Conservation (phyloP, 305 asterid genomes). For the Fraxinus paxiana region DNA sequence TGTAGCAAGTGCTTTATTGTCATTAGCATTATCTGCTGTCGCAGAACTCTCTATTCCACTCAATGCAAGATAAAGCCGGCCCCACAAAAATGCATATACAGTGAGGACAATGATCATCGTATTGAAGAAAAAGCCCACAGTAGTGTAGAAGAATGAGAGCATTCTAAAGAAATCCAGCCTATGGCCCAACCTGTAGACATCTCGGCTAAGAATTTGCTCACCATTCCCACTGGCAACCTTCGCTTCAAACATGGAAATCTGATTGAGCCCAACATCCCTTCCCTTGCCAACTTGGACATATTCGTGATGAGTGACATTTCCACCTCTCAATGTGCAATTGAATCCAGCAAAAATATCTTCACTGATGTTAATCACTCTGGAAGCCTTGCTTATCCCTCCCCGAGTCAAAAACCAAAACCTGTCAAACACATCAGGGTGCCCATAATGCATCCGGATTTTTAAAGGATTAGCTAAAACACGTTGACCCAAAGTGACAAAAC, state of each 20-base stretch:
- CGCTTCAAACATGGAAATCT: slow-evolving; percentile 62
- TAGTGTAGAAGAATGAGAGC: slow-evolving; percentile 61
- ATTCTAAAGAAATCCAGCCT: slow-evolving; percentile 63
- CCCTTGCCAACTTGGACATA: slow-evolving; percentile 71
- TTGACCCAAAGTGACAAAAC: slow-evolving; percentile 68
- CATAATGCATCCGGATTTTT: slow-evolving; percentile 65
- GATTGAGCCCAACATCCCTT: slow-evolving; percentile 65
- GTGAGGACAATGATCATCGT: slow-evolving; percentile 63
- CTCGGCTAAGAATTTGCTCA: slow-evolving; percentile 59
- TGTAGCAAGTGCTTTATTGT: slow-evolving; percentile 56
- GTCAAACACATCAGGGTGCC: slow-evolving; percentile 66
- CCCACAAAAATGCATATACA: slow-evolving; percentile 64
- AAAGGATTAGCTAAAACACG: slow-evolving; percentile 64
- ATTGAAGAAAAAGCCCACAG: slow-evolving; percentile 59
- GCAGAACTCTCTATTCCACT: slow-evolving; percentile 56
- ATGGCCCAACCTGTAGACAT: slow-evolving; percentile 60
- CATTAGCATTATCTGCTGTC: slow-evolving; percentile 23
- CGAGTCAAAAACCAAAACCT: slow-evolving; percentile 67
- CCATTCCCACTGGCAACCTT: slow-evolving; percentile 69
- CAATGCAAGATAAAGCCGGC: slow-evolving; percentile 61
- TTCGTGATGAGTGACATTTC: slow-evolving; percentile 61
- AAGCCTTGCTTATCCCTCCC: slow-evolving; percentile 71
- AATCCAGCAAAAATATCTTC: slow-evolving; percentile 70
- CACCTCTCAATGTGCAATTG: slow-evolving; percentile 65
- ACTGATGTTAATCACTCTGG: slow-evolving; percentile 58